Conservation (phyloP, 1,284 basidiomycete genomes). For the Ustilago cynodontis region DNA sequence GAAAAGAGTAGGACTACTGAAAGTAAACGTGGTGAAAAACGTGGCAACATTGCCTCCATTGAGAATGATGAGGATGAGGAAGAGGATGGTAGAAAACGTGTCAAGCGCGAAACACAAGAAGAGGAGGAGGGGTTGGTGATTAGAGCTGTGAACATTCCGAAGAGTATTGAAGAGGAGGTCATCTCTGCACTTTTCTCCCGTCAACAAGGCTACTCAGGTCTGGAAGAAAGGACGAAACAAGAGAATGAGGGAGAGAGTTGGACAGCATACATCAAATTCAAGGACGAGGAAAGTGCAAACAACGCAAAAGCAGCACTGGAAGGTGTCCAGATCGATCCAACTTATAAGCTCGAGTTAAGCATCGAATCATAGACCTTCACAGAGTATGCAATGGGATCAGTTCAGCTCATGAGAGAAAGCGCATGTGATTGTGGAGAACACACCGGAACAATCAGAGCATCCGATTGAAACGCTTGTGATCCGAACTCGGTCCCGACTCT, state of each 20-base stretch:
- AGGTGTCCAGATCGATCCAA: constrained; percentile 83
- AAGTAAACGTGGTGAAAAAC: constrained; percentile 12
- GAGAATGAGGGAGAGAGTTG: constrained; percentile 77
- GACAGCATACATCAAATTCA: constrained; percentile 75
- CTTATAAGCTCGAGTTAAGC: constrained; percentile 16
- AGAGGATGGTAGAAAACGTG: constrained; percentile 74
- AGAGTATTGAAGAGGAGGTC: not conserved
- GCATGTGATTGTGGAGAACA: not conserved
- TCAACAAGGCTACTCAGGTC: not conserved
- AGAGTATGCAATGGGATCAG: not conserved
- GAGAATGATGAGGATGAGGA: constrained; percentile 77
- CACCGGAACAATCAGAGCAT: no score
- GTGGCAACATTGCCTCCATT: not conserved
- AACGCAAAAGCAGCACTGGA: constrained; percentile 82
- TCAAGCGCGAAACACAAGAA: constrained; percentile 42
- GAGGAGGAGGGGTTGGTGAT: constrained; percentile 36
- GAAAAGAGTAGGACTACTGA: constrained; percentile 19
- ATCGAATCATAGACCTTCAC: not conserved
- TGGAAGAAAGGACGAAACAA: not conserved
- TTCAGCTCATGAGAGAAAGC: not conserved
- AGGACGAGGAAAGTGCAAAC: constrained; percentile 78
- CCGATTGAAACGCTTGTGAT: no score
- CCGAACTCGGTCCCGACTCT: no score
- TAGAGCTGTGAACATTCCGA: constrained; percentile 79
- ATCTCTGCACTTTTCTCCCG: constrained; percentile 17